Base-by-base conservation (phyloP, 768 basidiomycete species). In the Macrolepiota albuminosa region DNA sequence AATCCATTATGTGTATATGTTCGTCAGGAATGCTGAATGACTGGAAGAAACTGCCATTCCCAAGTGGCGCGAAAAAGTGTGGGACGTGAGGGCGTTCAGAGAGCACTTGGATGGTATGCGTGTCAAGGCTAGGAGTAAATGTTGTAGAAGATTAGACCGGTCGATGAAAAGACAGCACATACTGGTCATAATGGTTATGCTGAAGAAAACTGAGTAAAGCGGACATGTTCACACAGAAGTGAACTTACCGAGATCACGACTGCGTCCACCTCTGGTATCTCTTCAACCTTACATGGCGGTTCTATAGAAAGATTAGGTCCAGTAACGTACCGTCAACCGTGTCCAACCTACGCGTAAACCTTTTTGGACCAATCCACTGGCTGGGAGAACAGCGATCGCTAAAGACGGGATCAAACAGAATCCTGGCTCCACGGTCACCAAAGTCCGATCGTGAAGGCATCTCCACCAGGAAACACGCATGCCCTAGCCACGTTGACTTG, bases 181-280 rank as follows among this genome's bases (percentile, higher is more conserved):
- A 80, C 78, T 81, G 82, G 65, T 83, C 81, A 61, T 81, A 83
- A 66, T 82, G 81, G 59, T 83, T 77, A 64, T 83, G 81, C 76
- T 79, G 54, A 16, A 57, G 39, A 16, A 55, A 56, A 34, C 31
- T 62, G 49, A 45, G 40, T 29, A 47, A 3, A 0, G 31, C 43
- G 36, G 21, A 11, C 34, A 31, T 21, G 18, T 6, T 33, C 36
- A 39, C 58, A 43, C 31, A 40, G 40, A 59, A 26, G 24, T 16
- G 31, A 29, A 68, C 77, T 69, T 71, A 78, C 84, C 70, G 81
- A 84, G 56, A 87, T 84, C 6, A 84, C 80, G 36, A 88, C 76
- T n/a, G 79, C 80, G 65, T 88, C 85, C 18, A 88, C 67, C 46
- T 84, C 80, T 1, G 86, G 85, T 48, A 87, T 73, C 4, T 86